These are phyloP conservation scores for Bipolaris zeicola DNA, from an alignment of 2,329 filamentous ascomycete species.

Conservation along the genomic window DNA sequence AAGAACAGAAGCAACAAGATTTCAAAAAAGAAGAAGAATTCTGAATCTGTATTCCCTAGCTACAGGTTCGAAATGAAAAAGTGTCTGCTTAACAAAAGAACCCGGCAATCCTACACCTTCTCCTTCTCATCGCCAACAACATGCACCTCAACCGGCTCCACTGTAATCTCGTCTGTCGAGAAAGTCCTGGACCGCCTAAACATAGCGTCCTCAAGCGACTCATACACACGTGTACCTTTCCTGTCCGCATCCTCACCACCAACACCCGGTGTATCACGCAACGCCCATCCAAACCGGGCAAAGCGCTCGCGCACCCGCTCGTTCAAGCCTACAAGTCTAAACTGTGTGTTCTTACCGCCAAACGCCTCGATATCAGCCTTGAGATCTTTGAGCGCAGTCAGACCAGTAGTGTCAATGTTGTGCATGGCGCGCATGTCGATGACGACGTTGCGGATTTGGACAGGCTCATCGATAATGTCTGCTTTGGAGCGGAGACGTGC, in stretches of 20 bases:
- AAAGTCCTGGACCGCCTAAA: constrained; percentile 10
- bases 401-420: constrained; percentile 61
- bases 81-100: background rate
- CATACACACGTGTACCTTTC: constrained; percentile 24
- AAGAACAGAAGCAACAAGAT: too few relatives aligned
- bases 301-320: constrained; percentile 47
- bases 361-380: constrained; percentile 57
- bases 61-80: background rate
- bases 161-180: constrained; percentile 17
- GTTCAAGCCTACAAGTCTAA: constrained; percentile 58
- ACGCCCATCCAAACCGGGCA: constrained; percentile 42
- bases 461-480: constrained; percentile 40
- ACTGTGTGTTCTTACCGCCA: constrained; percentile 53
- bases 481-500: constrained; percentile 52
- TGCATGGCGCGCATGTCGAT: constrained; percentile 60
- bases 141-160: constrained; percentile 21
- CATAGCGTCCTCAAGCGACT: constrained; percentile 22
- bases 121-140: constrained; percentile 27
- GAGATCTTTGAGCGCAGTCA: constrained; percentile 57
- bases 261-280: constrained; percentile 18
- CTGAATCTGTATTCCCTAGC: too few relatives aligned
- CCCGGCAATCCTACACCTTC: constrained; percentile 9
- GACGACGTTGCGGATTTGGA: constrained; percentile 56
- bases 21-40: too few relatives aligned
- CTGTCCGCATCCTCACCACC: constrained; percentile 2